Conservation (phyloP, 2,329 filamentous ascomycete species). For the Talaromyces sp. region DNA sequence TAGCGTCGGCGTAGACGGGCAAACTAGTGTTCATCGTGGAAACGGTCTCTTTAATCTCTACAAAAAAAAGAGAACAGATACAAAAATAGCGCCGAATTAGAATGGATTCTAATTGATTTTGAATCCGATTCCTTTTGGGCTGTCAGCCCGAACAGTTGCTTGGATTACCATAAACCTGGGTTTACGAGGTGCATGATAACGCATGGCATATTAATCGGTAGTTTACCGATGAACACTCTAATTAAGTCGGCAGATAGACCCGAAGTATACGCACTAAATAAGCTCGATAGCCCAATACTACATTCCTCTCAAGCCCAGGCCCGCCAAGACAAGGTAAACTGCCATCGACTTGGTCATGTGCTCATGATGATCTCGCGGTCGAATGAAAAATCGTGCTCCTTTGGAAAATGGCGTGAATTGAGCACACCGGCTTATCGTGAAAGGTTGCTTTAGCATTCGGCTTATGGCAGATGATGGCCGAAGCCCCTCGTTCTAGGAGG, state of each 20-base stretch:
- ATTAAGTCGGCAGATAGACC: neutral
- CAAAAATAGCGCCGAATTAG: too few species aligned
- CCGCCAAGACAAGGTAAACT: neutral
- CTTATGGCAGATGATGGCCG: neutral
- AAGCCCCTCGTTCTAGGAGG: neutral
- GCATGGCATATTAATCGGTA: neutral
- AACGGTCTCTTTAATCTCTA: too few species aligned
- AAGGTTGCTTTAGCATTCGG: neutral
- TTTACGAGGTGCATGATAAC: neutral
- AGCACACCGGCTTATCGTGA: neutral
- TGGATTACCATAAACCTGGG: too few species aligned
- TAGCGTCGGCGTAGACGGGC: neutral
- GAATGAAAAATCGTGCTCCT: neutral
- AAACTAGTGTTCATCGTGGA: neutral
- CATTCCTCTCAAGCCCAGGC: neutral
- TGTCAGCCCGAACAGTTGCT: neutral
- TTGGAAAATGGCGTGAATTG: neutral
- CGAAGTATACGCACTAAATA: neutral
- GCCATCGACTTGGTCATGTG: neutral
- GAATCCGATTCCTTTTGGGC: neutral
- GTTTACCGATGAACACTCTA: neutral
- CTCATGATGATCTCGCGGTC: neutral
- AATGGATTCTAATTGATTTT: neutral
- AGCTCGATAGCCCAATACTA: neutral
- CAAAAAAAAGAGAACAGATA: too few species aligned